A percentile compares a stretch with the other conserved stretches of the same genome.
phyloP scores from a whole-genome alignment of 140 eudicot species.

The Flaveria floridana region DNA sequence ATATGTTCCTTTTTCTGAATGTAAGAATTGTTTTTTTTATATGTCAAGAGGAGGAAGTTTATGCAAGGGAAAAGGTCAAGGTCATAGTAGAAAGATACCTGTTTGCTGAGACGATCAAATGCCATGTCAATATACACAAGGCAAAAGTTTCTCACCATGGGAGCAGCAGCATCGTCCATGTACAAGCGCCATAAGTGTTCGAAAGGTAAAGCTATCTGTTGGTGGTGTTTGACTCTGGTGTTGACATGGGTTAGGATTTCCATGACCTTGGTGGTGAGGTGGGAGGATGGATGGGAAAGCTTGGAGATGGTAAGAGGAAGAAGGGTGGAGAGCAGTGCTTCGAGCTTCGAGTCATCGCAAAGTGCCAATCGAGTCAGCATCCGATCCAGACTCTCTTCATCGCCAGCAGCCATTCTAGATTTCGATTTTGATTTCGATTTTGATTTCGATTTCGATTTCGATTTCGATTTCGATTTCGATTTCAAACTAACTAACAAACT shows the following conservation, averaged over 20 bases:
- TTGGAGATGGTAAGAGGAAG: conserved; percentile 76
- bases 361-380: conserved; percentile 93
- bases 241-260: conserved; percentile 89
- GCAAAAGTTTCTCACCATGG: conserved; percentile 88
- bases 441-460: too few species aligned
- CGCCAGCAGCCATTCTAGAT: conserved; percentile 10
- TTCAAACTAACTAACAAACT: too few species aligned
- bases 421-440: too few species aligned
- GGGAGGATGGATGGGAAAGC: conserved; percentile 59
- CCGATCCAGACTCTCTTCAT: conserved; percentile 75
- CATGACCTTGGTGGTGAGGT: conserved; percentile 78
- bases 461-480: too few species aligned
- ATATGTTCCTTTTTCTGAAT: conserved; percentile 63
- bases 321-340: conserved; percentile 81
- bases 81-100: conserved; percentile 41
- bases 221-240: conserved; percentile 91
- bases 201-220: conserved; percentile 68
- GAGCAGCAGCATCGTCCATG: conserved; percentile 60
- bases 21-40: neutral
- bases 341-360: conserved; percentile 80
- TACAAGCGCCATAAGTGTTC: conserved; percentile 75
- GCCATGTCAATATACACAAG: conserved; percentile 97
- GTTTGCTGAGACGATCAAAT: conserved; percentile 56
- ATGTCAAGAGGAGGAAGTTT: conserved; percentile 10
- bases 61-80: neutral